Evolutionary conservation across 2,329 filamentous ascomycete genomes (phyloP).

Genomic region (Nothophaeocryptopus gaeumannii): DNA sequence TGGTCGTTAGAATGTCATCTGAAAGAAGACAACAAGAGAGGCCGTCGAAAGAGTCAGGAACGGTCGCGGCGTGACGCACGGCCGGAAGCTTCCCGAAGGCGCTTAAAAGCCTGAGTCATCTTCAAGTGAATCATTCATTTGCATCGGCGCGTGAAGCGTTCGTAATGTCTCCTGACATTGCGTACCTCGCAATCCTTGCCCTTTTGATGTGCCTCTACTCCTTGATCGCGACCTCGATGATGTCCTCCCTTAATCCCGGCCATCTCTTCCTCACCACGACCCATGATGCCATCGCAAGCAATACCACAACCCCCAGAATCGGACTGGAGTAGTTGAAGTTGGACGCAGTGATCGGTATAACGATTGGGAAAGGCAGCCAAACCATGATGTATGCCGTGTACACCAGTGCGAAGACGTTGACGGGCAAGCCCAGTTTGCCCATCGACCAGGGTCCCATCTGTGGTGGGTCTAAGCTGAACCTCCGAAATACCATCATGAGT

Average conservation of each 20-base stretch:
- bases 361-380: slow-evolving; percentile 26
- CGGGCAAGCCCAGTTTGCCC: slow-evolving; percentile 20
- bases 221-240: slow-evolving; percentile 22
- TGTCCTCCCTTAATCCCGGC: slow-evolving; percentile 22
- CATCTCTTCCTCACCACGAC: slow-evolving; percentile 21
- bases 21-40: too few species aligned
- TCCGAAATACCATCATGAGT: slow-evolving; percentile 18
- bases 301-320: slow-evolving; percentile 23
- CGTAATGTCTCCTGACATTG: too few species aligned
- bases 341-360: slow-evolving; percentile 23
- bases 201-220: background rate
- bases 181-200: too few species aligned
- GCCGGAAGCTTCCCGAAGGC: too few species aligned
- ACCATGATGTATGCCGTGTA: slow-evolving; percentile 26
- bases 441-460: slow-evolving; percentile 23
- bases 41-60: too few species aligned
- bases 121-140: too few species aligned
- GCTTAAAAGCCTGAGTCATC: too few species aligned
- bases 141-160: too few species aligned
- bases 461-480: slow-evolving; percentile 11
- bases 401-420: slow-evolving; percentile 27
- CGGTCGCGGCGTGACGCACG: too few species aligned
- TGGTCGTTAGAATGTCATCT: too few species aligned
- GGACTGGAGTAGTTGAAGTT: slow-evolving; percentile 28
- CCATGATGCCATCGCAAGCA: slow-evolving; percentile 22